Evolutionary conservation across 129 eudicot genomes (phyloP).

Genomic region (Flaveria bidentis): DNA sequence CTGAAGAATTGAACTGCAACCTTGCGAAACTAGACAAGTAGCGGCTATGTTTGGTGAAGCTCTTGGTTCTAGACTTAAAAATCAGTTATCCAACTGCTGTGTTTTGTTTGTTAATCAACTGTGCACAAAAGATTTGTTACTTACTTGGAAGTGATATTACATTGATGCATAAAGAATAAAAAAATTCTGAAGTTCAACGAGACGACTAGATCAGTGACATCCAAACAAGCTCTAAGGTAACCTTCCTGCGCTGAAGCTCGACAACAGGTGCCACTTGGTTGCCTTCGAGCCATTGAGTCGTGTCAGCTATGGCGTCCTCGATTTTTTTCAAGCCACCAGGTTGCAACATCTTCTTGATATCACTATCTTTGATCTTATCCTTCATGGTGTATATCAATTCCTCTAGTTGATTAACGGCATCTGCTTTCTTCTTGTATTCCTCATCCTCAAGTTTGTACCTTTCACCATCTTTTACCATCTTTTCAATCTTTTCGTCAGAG

Average conservation of each 20-base stretch:
- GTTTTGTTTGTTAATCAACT: too few relatives aligned
- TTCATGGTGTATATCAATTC: neutral
- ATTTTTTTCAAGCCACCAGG: neutral
- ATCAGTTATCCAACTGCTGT: too few relatives aligned
- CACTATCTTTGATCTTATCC: neutral
- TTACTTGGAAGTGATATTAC: too few relatives aligned
- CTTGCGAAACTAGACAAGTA: too few relatives aligned
- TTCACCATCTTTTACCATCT: neutral
- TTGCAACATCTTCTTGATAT: neutral
- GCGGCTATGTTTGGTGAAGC: too few relatives aligned
- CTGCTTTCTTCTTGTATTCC: neutral
- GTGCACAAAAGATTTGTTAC: too few relatives aligned
- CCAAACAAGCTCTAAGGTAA: neutral
- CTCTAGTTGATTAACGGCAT: neutral
- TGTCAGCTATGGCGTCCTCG: neutral
- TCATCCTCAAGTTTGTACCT: conserved; percentile 6
- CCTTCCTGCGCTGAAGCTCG: neutral
- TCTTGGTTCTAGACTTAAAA: too few relatives aligned
- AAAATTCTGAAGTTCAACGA: too few relatives aligned
- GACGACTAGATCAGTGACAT: neutral
- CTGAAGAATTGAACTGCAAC: too few relatives aligned
- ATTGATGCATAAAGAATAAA: too few relatives aligned
- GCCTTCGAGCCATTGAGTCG: neutral
- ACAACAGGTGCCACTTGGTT: neutral
- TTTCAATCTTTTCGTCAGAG: neutral